phyloP scores from a whole-genome alignment of 139 green algal species.

The Ettlia oleoabundans region DNA sequence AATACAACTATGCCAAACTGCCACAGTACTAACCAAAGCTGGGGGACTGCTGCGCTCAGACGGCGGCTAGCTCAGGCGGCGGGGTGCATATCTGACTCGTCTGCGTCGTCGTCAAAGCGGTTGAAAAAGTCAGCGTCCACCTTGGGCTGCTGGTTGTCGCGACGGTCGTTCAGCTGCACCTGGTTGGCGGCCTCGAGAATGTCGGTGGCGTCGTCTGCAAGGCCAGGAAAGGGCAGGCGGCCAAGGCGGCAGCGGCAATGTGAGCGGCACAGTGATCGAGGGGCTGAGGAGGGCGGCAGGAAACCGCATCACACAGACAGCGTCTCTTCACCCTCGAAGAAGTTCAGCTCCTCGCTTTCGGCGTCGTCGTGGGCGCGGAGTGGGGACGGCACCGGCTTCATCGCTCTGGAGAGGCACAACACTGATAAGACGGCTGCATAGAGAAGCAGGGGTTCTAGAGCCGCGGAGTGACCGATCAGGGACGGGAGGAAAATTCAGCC shows the following conservation, averaged over 20 bases:
- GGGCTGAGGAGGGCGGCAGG: too few relatives aligned
- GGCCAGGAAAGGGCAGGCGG: neutral
- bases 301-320: too few relatives aligned
- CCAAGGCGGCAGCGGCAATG: neutral
- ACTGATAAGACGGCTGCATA: too few relatives aligned
- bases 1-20: too few relatives aligned
- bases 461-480: too few relatives aligned
- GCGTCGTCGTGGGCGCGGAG: too few relatives aligned
- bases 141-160: slow-evolving; percentile 36
- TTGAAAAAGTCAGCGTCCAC: slow-evolving; percentile 51
- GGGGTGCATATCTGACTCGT: slow-evolving; percentile 45
- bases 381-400: slow-evolving; percentile 26
- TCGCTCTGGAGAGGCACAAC: too few relatives aligned
- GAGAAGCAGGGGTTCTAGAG: too few relatives aligned
- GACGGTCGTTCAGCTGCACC: slow-evolving; percentile 22
- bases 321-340: slow-evolving; percentile 22
- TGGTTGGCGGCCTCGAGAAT: slow-evolving; percentile 35
- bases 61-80: neutral
- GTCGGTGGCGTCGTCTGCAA: slow-evolving; percentile 32
- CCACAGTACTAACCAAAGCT: too few relatives aligned
- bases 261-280: too few relatives aligned
- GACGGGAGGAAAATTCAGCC: too few relatives aligned
- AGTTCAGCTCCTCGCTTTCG: slow-evolving; percentile 10
- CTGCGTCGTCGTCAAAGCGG: slow-evolving; percentile 45
- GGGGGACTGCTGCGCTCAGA: neutral